Evolutionary conservation across 805 yeast species (phyloP).

Genomic region (Wickerhamomyces bisporus): DNA sequence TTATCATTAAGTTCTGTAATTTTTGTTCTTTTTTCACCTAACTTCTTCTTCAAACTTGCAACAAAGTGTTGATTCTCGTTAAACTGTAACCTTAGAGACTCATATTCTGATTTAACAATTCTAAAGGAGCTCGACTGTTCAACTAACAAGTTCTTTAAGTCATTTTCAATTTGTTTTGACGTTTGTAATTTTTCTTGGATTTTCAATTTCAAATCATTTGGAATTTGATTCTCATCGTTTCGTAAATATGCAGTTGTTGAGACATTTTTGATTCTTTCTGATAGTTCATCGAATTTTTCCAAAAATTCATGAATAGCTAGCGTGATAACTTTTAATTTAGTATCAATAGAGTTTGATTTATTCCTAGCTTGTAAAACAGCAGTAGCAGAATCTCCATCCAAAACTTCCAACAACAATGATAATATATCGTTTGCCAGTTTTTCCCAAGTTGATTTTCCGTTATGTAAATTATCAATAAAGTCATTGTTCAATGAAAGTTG

Average conservation of each 20-base stretch:
- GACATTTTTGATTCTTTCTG: not conserved
- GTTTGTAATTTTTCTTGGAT: slow-evolving; percentile 8
- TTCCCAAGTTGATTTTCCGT: slow-evolving; percentile 9
- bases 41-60: slow-evolving; percentile 10
- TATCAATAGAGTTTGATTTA: slow-evolving; percentile 15
- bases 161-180: slow-evolving; percentile 14
- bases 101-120: slow-evolving; percentile 12
- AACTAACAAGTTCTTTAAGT: slow-evolving; percentile 8
- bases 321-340: slow-evolving; percentile 16
- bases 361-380: slow-evolving; percentile 19
- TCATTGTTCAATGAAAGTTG: slow-evolving; percentile 6
- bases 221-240: not conserved
- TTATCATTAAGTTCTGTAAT: slow-evolving; percentile 9
- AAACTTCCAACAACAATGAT: slow-evolving; percentile 4
- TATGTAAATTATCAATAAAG: not conserved
- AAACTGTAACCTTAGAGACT: slow-evolving; percentile 8
- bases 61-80: slow-evolving; percentile 11
- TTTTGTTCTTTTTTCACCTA: slow-evolving; percentile 16
- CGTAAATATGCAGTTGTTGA: not conserved
- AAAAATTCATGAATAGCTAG: slow-evolving; percentile 16
- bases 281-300: slow-evolving; percentile 2
- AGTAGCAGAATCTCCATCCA: slow-evolving; percentile 15
- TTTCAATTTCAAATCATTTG: not conserved
- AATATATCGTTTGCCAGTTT: slow-evolving; percentile 13
- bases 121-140: slow-evolving; percentile 13